Percentiles rank a stretch among this genome's conserved stretches.
phyloP scores from a whole-genome alignment of 495 filamentous ascomycete species.

The Xeromyces bisporus region DNA sequence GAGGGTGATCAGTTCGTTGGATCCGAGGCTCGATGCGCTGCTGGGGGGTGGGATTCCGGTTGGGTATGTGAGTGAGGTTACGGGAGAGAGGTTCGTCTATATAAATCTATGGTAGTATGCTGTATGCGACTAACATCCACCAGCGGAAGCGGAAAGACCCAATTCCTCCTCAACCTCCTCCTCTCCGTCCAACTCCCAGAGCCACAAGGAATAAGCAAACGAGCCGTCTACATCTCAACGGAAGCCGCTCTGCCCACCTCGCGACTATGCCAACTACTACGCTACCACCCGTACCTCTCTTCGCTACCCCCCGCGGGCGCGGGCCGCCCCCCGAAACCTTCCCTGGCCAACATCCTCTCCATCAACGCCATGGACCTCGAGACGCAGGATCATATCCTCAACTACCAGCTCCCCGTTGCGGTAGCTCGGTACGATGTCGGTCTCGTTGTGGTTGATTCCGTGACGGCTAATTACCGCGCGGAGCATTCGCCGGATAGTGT shows the following conservation, averaged over 20 bases:
- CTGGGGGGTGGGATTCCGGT: slow-evolving; percentile 74
- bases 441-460: slow-evolving; percentile 70
- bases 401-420: slow-evolving; percentile 79
- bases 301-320: slow-evolving; percentile 24
- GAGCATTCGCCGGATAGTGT: slow-evolving; percentile 41
- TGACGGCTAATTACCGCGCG: slow-evolving; percentile 87
- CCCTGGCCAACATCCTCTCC: slow-evolving; percentile 51
- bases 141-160: slow-evolving; percentile 87
- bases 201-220: slow-evolving; percentile 48
- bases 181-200: slow-evolving; percentile 65
- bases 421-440: slow-evolving; percentile 57
- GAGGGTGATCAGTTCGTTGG: slow-evolving; percentile 62
- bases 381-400: slow-evolving; percentile 85
- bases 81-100: slow-evolving; percentile 57
- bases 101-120: neutral
- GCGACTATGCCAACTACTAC: slow-evolving; percentile 61
- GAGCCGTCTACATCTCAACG: slow-evolving; percentile 86
- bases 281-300: slow-evolving; percentile 44
- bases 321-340: slow-evolving; percentile 34
- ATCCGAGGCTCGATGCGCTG: slow-evolving; percentile 52
- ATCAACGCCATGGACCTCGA: slow-evolving; percentile 86
- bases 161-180: slow-evolving; percentile 76
- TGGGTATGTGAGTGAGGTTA: slow-evolving; percentile 75
- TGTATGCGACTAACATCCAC: neutral
- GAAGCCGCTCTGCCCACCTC: slow-evolving; percentile 68